These are phyloP conservation scores for Dorcoceras hygrometricum DNA, from an alignment of 257 asterid species.

Conservation along the genomic window DNA sequence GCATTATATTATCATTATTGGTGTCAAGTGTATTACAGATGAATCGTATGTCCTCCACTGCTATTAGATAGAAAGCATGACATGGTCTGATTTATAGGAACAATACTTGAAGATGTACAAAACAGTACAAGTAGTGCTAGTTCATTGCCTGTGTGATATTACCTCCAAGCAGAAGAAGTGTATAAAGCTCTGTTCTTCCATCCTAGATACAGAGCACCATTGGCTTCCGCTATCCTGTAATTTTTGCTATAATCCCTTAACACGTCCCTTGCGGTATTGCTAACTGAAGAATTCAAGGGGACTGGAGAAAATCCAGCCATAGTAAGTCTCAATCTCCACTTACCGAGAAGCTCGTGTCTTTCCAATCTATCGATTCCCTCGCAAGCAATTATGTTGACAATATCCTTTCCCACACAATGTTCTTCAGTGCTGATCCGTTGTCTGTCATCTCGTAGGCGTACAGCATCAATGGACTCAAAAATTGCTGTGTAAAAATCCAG, in stretches of 20 bases:
- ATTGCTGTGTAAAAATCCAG: conserved; percentile 61
- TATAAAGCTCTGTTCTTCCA: conserved; percentile 75
- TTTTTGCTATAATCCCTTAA: conserved; percentile 49
- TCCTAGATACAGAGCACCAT: conserved; percentile 75
- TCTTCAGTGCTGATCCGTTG: conserved; percentile 73
- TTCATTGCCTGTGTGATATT: not conserved
- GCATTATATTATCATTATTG: not conserved
- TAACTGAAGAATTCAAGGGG: conserved; percentile 59
- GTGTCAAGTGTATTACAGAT: not conserved
- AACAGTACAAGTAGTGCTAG: not conserved
- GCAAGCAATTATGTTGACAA: conserved; percentile 80
- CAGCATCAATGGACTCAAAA: conserved; percentile 86
- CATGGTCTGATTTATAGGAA: not conserved
- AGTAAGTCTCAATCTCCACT: conserved; percentile 65
- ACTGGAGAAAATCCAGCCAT: conserved; percentile 80
- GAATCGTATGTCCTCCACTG: not conserved
- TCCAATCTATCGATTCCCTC: conserved; percentile 84
- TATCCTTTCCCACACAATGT: conserved; percentile 76
- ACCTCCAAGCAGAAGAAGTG: conserved; percentile 84
- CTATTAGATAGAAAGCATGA: not conserved
- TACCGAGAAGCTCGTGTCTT: conserved; percentile 82
- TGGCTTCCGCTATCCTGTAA: conserved; percentile 46
- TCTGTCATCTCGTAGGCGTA: conserved; percentile 61
- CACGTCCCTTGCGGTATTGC: conserved; percentile 24
- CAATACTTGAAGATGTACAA: no score